These are phyloP conservation scores for Ophioceras dolichostomum DNA, from an alignment of 2,329 filamentous ascomycete genomes.

Conservation along the genomic window DNA sequence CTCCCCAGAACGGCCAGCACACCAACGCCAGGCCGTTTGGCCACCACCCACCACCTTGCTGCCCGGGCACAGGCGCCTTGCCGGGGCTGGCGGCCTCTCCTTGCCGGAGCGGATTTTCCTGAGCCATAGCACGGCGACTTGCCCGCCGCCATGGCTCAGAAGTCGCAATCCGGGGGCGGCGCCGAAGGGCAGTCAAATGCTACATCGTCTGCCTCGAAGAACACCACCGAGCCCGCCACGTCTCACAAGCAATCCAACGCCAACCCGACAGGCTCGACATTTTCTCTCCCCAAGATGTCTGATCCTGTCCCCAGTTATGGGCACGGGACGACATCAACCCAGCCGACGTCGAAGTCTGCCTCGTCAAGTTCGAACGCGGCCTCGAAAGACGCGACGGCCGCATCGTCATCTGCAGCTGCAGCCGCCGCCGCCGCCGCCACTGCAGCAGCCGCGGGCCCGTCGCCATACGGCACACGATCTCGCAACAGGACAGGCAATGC, in stretches of 20 bases:
- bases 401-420: too few relatives aligned
- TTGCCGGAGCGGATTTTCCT: not conserved
- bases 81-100: not conserved
- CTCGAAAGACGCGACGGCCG: conserved; percentile 31
- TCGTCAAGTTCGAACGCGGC: conserved; percentile 28
- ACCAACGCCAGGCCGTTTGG: not conserved
- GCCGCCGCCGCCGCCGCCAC: too few relatives aligned
- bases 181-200: conserved; percentile 14
- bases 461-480: conserved; percentile 84
- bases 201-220: conserved; percentile 14
- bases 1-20: too few relatives aligned
- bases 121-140: not conserved
- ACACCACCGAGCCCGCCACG: conserved; percentile 12
- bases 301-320: conserved; percentile 12
- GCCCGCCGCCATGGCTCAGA: conserved; percentile 19
- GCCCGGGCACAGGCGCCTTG: not conserved
- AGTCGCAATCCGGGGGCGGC: conserved; percentile 19
- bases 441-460: too few relatives aligned
- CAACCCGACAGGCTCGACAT: conserved; percentile 11
- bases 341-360: conserved; percentile 35
- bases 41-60: not conserved
- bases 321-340: conserved; percentile 16
- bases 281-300: conserved; percentile 18
- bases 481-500: conserved; percentile 72
- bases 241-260: conserved; percentile 12